Conservation (phyloP, 345 rosid species). For the Rhizophora mangle region DNA sequence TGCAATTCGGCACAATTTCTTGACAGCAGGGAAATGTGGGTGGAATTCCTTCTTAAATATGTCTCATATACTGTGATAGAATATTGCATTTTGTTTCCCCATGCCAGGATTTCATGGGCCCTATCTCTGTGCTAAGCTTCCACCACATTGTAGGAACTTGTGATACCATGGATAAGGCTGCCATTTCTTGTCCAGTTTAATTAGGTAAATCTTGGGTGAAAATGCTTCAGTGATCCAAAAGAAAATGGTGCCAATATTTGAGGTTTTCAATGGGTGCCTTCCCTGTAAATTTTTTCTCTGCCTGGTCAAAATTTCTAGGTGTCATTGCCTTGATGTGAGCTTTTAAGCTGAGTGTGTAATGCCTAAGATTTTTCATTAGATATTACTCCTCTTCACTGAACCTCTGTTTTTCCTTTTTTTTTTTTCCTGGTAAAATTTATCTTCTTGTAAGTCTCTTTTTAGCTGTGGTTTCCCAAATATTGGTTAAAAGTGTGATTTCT, state of each 20-base stretch:
- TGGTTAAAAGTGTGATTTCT: not conserved
- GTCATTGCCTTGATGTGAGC: not conserved
- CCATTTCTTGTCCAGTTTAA: not conserved
- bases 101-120: not conserved
- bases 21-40: no score
- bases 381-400: not conserved
- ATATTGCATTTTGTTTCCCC: not conserved
- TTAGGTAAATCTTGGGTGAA: not conserved
- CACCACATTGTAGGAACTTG: not conserved
- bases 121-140: not conserved
- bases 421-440: not conserved
- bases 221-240: not conserved
- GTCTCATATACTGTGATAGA: not conserved
- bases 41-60: not conserved
- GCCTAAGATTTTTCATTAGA: not conserved
- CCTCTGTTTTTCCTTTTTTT: not conserved
- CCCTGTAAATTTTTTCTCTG: not conserved
- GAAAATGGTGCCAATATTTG: not conserved
- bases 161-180: not conserved
- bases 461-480: conserved; percentile 3
- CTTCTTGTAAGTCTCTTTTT: not conserved
- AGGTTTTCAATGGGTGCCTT: not conserved
- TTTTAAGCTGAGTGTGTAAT: conserved; percentile 1
- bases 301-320: not conserved
- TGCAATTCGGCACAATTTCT: no score